Base-by-base conservation (phyloP, 2,329 filamentous ascomycete genomes). In the Fusarium secorum region DNA sequence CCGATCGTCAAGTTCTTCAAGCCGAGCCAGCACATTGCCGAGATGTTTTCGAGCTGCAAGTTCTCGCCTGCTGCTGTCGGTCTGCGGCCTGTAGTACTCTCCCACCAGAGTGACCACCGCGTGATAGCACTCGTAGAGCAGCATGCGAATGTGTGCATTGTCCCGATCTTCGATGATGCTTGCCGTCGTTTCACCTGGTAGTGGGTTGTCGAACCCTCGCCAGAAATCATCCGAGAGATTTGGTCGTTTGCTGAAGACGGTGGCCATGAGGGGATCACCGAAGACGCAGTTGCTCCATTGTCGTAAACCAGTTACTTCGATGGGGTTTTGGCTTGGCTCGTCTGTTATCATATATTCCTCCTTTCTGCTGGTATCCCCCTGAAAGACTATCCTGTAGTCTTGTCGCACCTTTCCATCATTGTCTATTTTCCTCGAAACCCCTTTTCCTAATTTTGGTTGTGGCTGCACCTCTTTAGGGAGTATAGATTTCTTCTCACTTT, bases 211-310 rank as follows among this genome's bases (percentile, higher is more conserved):
- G 72, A 86, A 88, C 2, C 87, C 87, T 32, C 78, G 77, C 30
- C 87, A 76, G 36, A 89, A 85, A 0, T 83, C 81, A 17, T 80
- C 72, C 8, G 80, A 83, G 0, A 84, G 81, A 22, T 80, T 75
- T 17, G 84, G 79, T 42, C 80, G 76, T 18, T 83, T 81, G 71
- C 80, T 82, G 70, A 90, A 87, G 11, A 82, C 81, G 6, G 80
- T 81, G 5, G 85, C 82, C 53, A 91, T 80, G 5, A 90, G 75
- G 1, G 88, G 87, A 66, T 90, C 89, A 15, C 88, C 88, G 68
- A 90, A 90, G 15, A 89, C 71, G 45, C 85, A 85, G 63, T 84
- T 85, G 64, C 85, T 85, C 88, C 88, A 90, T 78, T 88, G 86
- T 35, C 82, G 81, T n/a, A 90, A 75, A 0, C 87, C 87, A 0